phyloP scores from a whole-genome alignment of 192 early-diverging fungal species.

The Rhizophagus clarus region DNA sequence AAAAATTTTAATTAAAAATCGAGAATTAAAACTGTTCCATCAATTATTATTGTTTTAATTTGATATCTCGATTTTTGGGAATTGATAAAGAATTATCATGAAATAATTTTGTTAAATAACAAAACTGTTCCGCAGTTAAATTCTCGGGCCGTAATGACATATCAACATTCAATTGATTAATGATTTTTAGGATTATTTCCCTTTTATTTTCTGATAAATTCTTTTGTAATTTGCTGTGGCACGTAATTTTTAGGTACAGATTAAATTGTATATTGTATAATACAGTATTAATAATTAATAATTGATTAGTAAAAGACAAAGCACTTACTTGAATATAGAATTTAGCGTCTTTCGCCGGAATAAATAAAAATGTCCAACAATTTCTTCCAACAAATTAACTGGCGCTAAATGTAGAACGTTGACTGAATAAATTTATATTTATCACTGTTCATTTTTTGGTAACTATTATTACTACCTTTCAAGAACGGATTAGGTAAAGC shows the following conservation, averaged over 20 bases:
- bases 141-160: conserved; percentile 64
- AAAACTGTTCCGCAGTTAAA: conserved; percentile 62
- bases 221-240: conserved; percentile 27
- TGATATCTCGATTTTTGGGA: not conserved
- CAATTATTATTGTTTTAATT: too few species aligned
- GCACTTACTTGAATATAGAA: not conserved
- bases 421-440: not conserved
- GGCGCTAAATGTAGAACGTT: conserved; percentile 54
- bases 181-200: conserved; percentile 40
- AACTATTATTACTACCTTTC: conserved; percentile 59
- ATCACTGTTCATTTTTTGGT: too few species aligned
- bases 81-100: conserved; percentile 40
- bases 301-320: conserved; percentile 8
- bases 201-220: conserved; percentile 44
- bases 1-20: too few species aligned
- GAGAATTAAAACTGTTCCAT: too few species aligned
- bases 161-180: conserved; percentile 56
- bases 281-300: not conserved
- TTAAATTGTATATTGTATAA: not conserved
- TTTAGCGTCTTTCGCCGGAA: not conserved
- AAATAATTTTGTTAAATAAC: conserved; percentile 53
- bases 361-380: conserved; percentile 25
- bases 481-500: conserved; percentile 64
- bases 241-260: not conserved
- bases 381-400: conserved; percentile 35